Conservation (phyloP, 345 rosid species). For the Syzygium jambos region DNA sequence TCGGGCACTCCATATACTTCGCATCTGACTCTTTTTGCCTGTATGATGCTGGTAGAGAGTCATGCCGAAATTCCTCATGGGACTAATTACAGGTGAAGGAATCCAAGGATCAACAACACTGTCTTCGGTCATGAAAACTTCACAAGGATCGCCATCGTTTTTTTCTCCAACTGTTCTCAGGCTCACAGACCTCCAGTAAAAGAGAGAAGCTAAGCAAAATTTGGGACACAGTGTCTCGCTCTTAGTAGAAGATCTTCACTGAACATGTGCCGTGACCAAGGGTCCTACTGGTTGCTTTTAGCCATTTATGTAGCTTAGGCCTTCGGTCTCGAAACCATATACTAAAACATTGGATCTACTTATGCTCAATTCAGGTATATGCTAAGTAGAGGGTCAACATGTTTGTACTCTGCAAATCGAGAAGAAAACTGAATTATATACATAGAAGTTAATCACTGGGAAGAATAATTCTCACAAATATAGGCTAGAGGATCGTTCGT, state of each 20-base stretch:
- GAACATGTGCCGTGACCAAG: not conserved
- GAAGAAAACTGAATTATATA: not conserved
- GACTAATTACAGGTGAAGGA: slow-evolving; percentile 41
- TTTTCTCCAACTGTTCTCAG: not conserved
- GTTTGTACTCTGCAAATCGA: not conserved
- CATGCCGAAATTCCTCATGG: slow-evolving; percentile 39
- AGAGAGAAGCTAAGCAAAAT: not conserved
- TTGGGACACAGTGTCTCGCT: not conserved
- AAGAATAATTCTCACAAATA: not conserved
- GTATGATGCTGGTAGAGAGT: slow-evolving; percentile 42
- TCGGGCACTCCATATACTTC: slow-evolving; percentile 24
- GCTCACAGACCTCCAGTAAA: not conserved
- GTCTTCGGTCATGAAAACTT: not conserved
- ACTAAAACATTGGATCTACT: not conserved
- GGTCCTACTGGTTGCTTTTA: not conserved
- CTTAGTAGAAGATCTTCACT: not conserved
- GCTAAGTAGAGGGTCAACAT: not conserved
- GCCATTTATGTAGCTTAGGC: not conserved
- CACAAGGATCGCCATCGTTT: not conserved
- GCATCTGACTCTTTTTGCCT: slow-evolving; percentile 8
- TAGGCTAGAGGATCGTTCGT: not conserved
- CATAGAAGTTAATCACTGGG: not conserved
- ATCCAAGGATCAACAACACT: slow-evolving; percentile 36
- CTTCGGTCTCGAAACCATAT: not conserved
- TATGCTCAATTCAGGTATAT: slow-evolving; percentile 1